These are phyloP conservation scores for Dactylellina sp. DNA, from an alignment of 2,329 filamentous ascomycete species.

Conservation along the genomic window DNA sequence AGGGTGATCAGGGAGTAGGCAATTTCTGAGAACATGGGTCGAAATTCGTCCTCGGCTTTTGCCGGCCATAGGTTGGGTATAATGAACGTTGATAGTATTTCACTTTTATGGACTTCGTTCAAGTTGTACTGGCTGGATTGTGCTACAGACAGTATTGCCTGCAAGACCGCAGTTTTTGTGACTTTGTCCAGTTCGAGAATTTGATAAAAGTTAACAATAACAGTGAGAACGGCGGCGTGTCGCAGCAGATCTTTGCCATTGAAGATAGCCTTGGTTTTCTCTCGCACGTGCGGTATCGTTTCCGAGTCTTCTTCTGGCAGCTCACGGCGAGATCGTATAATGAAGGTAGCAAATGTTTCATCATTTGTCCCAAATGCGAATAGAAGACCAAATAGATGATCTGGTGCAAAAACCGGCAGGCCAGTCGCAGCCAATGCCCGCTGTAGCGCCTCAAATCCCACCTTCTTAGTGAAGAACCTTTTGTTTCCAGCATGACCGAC, in stretches of 20 bases:
- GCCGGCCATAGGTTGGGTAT: conserved; percentile 59
- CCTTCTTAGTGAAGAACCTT: conserved; percentile 85
- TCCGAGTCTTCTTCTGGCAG: conserved; percentile 41
- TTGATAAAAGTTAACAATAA: conserved; percentile 60
- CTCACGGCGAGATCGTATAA: conserved; percentile 48
- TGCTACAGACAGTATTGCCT: conserved; percentile 72
- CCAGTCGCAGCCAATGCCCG: conserved; percentile 77
- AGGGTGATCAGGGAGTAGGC: conserved; percentile 78
- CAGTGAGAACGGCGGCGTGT: conserved; percentile 65
- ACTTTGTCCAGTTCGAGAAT: conserved; percentile 61
- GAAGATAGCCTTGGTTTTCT: conserved; percentile 59
- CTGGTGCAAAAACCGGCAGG: conserved; percentile 73
- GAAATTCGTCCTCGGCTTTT: conserved; percentile 67
- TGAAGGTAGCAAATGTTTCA: conserved; percentile 69
- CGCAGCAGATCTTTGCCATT: conserved; percentile 63
- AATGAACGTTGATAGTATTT: conserved; percentile 65
- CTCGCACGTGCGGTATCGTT: conserved; percentile 42
- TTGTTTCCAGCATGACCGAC: conserved; percentile 85
- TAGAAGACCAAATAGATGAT: conserved; percentile 85
- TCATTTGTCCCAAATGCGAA: conserved; percentile 84
- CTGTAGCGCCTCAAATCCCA: conserved; percentile 81
- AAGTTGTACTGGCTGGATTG: conserved; percentile 76
- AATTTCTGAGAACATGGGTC: conserved; percentile 74
- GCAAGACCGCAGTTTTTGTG: conserved; percentile 74
- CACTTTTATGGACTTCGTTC: conserved; percentile 77